phyloP scores from a whole-genome alignment of 176 grass and related monocot genomes.

The Ensete glaucum region DNA sequence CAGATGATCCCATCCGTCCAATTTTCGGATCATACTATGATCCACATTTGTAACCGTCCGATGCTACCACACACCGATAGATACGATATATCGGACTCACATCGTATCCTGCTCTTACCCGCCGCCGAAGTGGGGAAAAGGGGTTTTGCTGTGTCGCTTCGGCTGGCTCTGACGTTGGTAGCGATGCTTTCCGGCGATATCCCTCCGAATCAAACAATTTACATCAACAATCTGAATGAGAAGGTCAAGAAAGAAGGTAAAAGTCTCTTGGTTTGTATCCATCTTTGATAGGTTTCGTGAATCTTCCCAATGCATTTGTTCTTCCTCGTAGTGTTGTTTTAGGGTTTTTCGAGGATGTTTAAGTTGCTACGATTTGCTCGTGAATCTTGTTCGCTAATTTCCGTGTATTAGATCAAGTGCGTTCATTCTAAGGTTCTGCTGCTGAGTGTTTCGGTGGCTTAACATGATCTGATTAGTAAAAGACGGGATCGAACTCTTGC shows the following conservation, averaged over 20 bases:
- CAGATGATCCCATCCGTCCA: too few relatives aligned
- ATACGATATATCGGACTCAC: not conserved
- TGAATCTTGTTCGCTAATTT: not conserved
- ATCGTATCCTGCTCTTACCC: not conserved
- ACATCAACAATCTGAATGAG: constrained; percentile 85
- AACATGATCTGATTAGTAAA: too few relatives aligned
- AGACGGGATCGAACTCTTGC: too few relatives aligned
- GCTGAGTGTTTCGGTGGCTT: not conserved
- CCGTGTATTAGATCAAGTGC: not conserved
- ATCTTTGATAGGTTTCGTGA: not conserved
- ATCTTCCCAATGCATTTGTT: not conserved
- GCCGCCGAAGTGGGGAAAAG: not conserved
- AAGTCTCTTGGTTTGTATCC: not conserved
- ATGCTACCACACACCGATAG: not conserved
- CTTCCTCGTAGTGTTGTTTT: not conserved
- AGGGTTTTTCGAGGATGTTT: constrained; percentile 21
- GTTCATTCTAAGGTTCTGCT: not conserved
- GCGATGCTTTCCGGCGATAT: constrained; percentile 90
- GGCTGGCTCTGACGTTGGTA: constrained; percentile 5
- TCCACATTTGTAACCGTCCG: not conserved
- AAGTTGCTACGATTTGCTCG: not conserved
- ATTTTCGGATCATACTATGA: too few relatives aligned
- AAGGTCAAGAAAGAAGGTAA: constrained; percentile 98
- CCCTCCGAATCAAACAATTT: constrained; percentile 90
- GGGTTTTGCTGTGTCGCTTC: too few relatives aligned